These are phyloP conservation scores for Fusarium neocosmosporiellum DNA, from an alignment of 2,329 filamentous ascomycete species.

Conservation along the genomic window DNA sequence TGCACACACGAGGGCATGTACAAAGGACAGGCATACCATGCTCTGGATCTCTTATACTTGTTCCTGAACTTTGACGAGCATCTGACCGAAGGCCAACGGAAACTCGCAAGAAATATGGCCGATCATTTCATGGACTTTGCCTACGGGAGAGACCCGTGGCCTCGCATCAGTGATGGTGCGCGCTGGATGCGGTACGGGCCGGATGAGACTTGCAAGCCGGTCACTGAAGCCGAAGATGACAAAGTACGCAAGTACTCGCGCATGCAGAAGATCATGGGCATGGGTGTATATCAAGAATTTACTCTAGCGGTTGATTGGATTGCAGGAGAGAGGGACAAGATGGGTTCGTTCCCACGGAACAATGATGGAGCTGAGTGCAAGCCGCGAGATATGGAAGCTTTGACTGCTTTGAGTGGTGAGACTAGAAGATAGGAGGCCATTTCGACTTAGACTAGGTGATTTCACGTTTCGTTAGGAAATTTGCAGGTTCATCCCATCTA, in stretches of 20 bases:
- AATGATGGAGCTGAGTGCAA: background rate
- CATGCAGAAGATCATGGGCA: conserved; percentile 22
- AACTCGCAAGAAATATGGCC: conserved; percentile 8
- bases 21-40: conserved; percentile 27
- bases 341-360: conserved; percentile 11
- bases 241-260: conserved; percentile 12
- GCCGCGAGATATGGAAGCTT: background rate
- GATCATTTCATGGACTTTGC: conserved; percentile 26
- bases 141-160: conserved; percentile 24
- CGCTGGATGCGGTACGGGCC: conserved; percentile 28
- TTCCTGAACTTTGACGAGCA: conserved; percentile 28
- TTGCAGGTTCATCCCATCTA: no score
- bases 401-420: background rate
- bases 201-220: background rate
- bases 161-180: background rate
- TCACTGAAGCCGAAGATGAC: conserved; percentile 26
- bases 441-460: background rate
- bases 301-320: conserved; percentile 15
- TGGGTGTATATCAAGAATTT: conserved; percentile 20
- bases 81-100: background rate
- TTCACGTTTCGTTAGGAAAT: background rate
- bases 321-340: conserved; percentile 10
- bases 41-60: conserved; percentile 21
- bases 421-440: background rate
- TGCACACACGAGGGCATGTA: conserved; percentile 18